A percentile compares a stretch with the other conserved stretches of the same genome.
Evolutionary conservation across 768 basidiomycete species (phyloP).

Genomic region (Boletus reticuloceps): DNA sequence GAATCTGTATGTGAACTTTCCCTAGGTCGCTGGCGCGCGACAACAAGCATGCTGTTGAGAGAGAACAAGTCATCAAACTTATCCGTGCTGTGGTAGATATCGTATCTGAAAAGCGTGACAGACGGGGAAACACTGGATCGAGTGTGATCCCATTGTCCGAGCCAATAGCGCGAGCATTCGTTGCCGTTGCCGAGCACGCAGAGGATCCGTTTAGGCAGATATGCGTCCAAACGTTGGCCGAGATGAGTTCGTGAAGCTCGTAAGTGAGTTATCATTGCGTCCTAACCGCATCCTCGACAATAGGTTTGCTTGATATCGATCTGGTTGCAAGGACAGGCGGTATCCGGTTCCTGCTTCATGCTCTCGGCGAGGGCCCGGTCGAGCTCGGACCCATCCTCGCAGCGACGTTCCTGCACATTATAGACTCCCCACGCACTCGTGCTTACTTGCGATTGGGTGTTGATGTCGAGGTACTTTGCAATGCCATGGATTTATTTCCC

Average conservation of each 20-base stretch:
- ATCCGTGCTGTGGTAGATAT: constrained; percentile 81
- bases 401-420: constrained; percentile 75
- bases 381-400: constrained; percentile 80
- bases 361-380: constrained; percentile 84
- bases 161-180: constrained; percentile 80
- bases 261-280: constrained; percentile 3
- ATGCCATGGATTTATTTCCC: neutral
- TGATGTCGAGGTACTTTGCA: constrained; percentile 78
- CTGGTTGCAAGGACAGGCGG: constrained; percentile 79
- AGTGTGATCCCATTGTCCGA: constrained; percentile 65
- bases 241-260: constrained; percentile 64
- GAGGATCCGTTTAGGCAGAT: constrained; percentile 87
- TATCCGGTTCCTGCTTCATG: constrained; percentile 80
- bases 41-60: constrained; percentile 77
- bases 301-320: constrained; percentile 87
- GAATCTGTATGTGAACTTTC: constrained; percentile 5
- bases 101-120: constrained; percentile 55
- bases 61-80: constrained; percentile 90
- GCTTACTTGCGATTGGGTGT: constrained; percentile 74
- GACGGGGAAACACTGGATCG: constrained; percentile 37
- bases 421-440: constrained; percentile 83
- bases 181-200: constrained; percentile 88
- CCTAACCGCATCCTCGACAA: constrained; percentile 8
- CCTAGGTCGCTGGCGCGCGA: constrained; percentile 81
- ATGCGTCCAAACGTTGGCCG: constrained; percentile 83